A percentile compares a stretch with the other conserved stretches of the same genome.
Conservation (phyloP, 2,329 filamentous ascomycete genomes). For the Clarireedia hainanense region DNA sequence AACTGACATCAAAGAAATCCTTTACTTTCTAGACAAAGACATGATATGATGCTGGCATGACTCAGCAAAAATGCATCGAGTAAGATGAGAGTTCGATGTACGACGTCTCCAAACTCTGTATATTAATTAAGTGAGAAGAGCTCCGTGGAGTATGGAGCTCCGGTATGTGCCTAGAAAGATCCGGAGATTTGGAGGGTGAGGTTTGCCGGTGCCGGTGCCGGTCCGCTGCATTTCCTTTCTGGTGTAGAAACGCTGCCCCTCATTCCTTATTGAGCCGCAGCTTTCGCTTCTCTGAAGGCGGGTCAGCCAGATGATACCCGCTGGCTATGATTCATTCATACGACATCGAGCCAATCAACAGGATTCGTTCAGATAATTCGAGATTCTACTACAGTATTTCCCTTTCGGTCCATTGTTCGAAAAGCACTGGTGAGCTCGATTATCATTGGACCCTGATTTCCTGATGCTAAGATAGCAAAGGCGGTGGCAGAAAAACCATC, state of each 20-base stretch:
- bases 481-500: neutral
- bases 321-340: too few relatives aligned
- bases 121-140: neutral
- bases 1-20: too few relatives aligned
- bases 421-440: neutral
- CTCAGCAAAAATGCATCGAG: too few relatives aligned
- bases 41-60: too few relatives aligned
- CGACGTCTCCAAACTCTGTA: neutral
- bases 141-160: neutral
- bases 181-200: neutral
- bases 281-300: too few relatives aligned
- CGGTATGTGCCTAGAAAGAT: neutral
- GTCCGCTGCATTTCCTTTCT: neutral
- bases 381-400: too few relatives aligned
- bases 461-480: neutral
- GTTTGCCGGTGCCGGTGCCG: neutral
- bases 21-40: too few relatives aligned
- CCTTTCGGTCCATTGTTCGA: neutral
- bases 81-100: too few relatives aligned
- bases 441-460: neutral
- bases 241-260: neutral
- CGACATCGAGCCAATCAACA: too few relatives aligned
- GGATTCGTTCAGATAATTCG: too few relatives aligned
- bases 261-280: neutral
- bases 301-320: too few relatives aligned